phyloP scores from a whole-genome alignment of 2,329 filamentous ascomycete species.

The Ophiostoma sp. region DNA sequence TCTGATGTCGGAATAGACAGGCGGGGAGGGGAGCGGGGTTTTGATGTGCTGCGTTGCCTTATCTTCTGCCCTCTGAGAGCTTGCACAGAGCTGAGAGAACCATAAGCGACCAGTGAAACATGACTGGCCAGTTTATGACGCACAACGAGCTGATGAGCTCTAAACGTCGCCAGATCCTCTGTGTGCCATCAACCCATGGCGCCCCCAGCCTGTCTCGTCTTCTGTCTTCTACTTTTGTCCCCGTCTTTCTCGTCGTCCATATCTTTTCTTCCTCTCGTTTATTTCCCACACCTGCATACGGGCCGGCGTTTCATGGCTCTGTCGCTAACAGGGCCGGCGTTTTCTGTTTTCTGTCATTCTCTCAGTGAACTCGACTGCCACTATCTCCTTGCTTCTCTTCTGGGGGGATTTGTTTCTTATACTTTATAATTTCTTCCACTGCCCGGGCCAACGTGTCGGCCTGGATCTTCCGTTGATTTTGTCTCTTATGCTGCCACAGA shows the following conservation, averaged over 20 bases:
- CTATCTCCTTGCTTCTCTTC: background rate
- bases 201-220: background rate
- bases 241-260: background rate
- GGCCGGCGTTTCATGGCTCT: conserved; percentile 1
- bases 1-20: no score
- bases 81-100: background rate
- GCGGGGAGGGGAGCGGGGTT: no score
- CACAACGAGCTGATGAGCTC: background rate
- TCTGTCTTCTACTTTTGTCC: background rate
- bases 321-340: background rate
- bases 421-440: background rate
- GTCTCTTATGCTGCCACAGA: background rate
- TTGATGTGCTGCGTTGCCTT: no score
- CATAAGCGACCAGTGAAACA: background rate
- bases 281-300: conserved; percentile 6
- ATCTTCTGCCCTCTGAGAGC: background rate
- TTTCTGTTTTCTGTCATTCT: background rate
- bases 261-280: background rate
- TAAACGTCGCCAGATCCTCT: background rate
- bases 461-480: no score
- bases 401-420: background rate
- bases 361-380: background rate
- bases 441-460: background rate
- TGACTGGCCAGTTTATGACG: background rate
- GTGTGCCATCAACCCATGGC: background rate